Percentiles rank a stretch among this genome's conserved stretches.
Conservation (phyloP, 2,329 filamentous ascomycete genomes). For the Plectosphaerella sp. region DNA sequence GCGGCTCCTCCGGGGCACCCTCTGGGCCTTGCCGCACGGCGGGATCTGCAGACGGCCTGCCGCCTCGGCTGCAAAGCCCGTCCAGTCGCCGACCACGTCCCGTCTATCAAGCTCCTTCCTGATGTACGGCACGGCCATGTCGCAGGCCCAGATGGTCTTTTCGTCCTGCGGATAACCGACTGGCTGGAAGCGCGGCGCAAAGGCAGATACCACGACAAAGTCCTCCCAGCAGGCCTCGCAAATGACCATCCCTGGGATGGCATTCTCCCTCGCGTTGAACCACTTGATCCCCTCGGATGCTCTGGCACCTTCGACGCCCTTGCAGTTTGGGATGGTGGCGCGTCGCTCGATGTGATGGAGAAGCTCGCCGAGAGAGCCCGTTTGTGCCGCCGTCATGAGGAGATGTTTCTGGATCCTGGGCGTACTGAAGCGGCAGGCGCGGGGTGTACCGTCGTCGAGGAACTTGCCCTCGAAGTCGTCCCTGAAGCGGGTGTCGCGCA, state of each 20-base stretch:
- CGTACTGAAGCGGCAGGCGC: slow-evolving; percentile 28
- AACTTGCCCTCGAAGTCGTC: slow-evolving; percentile 17
- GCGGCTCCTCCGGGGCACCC: slow-evolving; percentile 14
- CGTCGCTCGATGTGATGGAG: slow-evolving; percentile 23
- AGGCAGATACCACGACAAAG: slow-evolving; percentile 17
- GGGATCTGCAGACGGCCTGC: slow-evolving; percentile 18
- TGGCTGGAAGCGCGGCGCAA: slow-evolving; percentile 23
- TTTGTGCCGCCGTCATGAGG: slow-evolving; percentile 20
- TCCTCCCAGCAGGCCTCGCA: slow-evolving; percentile 35
- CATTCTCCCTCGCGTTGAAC: slow-evolving; percentile 20
- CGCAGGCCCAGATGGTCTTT: slow-evolving; percentile 28
- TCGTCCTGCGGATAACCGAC: slow-evolving; percentile 16
- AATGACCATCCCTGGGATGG: slow-evolving; percentile 25
- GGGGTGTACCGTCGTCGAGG: slow-evolving; percentile 18
- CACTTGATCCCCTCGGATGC: slow-evolving; percentile 23
- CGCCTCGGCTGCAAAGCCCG: slow-evolving; percentile 23
- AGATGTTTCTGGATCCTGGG: slow-evolving; percentile 25
- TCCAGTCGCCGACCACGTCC: slow-evolving; percentile 18
- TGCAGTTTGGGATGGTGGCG: slow-evolving; percentile 21
- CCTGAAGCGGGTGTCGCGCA: slow-evolving; percentile 23
- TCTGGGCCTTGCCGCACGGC: slow-evolving; percentile 18
- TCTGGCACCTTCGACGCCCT: slow-evolving; percentile 13
- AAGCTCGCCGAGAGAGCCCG: slow-evolving; percentile 18
- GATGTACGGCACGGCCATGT: slow-evolving; percentile 24
- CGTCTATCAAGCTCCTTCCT: slow-evolving; percentile 20